phyloP scores from a whole-genome alignment of 2,329 filamentous ascomycete species.

The Pseudogymnoascus sp. region DNA sequence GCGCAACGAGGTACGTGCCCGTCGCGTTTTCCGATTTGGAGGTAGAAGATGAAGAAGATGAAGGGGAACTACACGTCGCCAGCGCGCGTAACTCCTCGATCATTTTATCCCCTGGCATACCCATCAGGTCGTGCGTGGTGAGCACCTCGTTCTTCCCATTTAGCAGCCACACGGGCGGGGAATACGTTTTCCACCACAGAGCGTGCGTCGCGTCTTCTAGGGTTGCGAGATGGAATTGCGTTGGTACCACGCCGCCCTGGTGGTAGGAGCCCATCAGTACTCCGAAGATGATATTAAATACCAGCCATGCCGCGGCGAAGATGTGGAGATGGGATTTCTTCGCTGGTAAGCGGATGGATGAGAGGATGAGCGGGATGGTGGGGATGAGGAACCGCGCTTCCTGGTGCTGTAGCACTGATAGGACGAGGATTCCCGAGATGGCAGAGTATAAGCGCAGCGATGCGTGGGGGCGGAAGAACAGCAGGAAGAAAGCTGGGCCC shows the following conservation, averaged over 20 bases:
- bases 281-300: constrained; percentile 63
- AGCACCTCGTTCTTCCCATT: constrained; percentile 68
- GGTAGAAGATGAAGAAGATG: too few relatives aligned
- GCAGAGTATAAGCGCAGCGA: constrained; percentile 65
- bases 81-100: constrained; percentile 50
- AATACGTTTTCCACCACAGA: constrained; percentile 83
- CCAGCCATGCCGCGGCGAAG: constrained; percentile 58
- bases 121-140: constrained; percentile 68
- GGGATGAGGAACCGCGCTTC: constrained; percentile 74
- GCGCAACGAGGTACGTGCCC: constrained; percentile 65
- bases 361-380: constrained; percentile 68
- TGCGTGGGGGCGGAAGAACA: constrained; percentile 50
- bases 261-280: constrained; percentile 75
- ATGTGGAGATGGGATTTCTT: constrained; percentile 40
- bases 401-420: constrained; percentile 72
- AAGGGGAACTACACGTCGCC: constrained; percentile 56
- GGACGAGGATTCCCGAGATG: constrained; percentile 60
- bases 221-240: constrained; percentile 68
- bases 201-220: constrained; percentile 57
- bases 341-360: constrained; percentile 61
- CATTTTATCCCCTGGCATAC: constrained; percentile 54
- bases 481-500: constrained; percentile 58
- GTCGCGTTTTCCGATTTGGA: constrained; percentile 44
- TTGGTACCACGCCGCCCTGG: constrained; percentile 70
- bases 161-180: constrained; percentile 71